These are phyloP conservation scores for Centella asiatica DNA, from an alignment of 129 eudicot genomes.

Conservation along the genomic window DNA sequence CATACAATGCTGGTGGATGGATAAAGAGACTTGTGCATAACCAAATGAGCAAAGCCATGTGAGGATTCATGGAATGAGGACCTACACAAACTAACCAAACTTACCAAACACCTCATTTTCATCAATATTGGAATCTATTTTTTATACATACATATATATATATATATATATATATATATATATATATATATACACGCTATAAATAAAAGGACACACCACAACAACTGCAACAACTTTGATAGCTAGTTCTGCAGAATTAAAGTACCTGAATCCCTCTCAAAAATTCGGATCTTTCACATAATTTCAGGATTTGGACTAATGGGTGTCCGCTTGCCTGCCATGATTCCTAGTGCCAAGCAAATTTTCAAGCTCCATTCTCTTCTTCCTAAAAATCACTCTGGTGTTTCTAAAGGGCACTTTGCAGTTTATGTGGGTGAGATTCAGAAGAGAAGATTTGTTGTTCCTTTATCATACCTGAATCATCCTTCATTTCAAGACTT, in stretches of 20 bases:
- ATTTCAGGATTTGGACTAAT: neutral
- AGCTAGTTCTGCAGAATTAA: neutral
- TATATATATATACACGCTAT: neutral
- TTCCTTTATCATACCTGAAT: conserved; percentile 20
- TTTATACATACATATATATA: neutral
- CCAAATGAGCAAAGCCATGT: conserved; percentile 5
- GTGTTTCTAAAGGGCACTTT: conserved; percentile 24
- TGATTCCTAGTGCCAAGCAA: conserved; percentile 18
- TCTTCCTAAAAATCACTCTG: neutral
- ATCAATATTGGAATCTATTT: neutral
- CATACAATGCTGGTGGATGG: neutral
- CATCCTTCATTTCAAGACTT: conserved; percentile 21
- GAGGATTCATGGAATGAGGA: neutral
- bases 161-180: neutral
- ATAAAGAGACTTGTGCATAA: neutral
- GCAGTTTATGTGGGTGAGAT: conserved; percentile 21
- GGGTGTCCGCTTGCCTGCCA: conserved; percentile 19
- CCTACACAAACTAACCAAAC: no score
- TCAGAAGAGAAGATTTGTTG: conserved; percentile 16
- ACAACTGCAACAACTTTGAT: neutral
- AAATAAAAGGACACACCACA: neutral
- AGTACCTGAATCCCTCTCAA: neutral
- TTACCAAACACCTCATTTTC: conserved; percentile 2
- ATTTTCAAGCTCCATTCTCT: conserved; percentile 18
- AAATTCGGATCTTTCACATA: neutral